A percentile compares a stretch with the other conserved stretches of the same genome.
These are phyloP conservation scores for Fusarium sp. DNA, from an alignment of 2,329 filamentous ascomycete genomes.

Conservation along the genomic window DNA sequence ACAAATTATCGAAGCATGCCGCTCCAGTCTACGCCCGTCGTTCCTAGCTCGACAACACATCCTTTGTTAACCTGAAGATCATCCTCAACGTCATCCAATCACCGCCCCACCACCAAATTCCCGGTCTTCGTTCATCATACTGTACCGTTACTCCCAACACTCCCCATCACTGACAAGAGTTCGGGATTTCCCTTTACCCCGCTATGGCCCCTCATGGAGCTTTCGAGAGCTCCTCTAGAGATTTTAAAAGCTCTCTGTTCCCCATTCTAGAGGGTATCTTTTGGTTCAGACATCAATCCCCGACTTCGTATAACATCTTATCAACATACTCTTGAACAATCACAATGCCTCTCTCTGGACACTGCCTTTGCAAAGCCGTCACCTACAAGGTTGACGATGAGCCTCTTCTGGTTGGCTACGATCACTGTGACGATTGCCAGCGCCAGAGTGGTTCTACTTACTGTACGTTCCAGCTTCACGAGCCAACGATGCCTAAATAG, in stretches of 20 bases:
- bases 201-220: slow-evolving; percentile 38
- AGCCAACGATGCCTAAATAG: not conserved
- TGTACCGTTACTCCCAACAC: slow-evolving; percentile 18
- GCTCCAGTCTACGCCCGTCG: slow-evolving; percentile 19
- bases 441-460: slow-evolving; percentile 75
- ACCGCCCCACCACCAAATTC: slow-evolving; percentile 39
- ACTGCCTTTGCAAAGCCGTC: slow-evolving; percentile 76
- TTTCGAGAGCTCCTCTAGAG: slow-evolving; percentile 33
- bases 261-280: not conserved
- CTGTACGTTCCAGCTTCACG: slow-evolving; percentile 55
- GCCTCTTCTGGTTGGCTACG: slow-evolving; percentile 68
- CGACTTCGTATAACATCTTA: slow-evolving; percentile 10
- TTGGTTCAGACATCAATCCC: not conserved
- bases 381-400: slow-evolving; percentile 70
- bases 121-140: slow-evolving; percentile 23
- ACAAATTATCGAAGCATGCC: slow-evolving; percentile 22
- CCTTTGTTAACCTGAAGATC: slow-evolving; percentile 5
- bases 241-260: slow-evolving; percentile 8
- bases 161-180: slow-evolving; percentile 21
- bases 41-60: slow-evolving; percentile 21
- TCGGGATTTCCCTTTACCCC: slow-evolving; percentile 42
- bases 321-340: not conserved
- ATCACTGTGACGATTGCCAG: slow-evolving; percentile 79
- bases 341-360: slow-evolving; percentile 72
- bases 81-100: slow-evolving; percentile 44